phyloP scores from a whole-genome alignment of 176 grass and related monocot species.

The Avena atlantica region DNA sequence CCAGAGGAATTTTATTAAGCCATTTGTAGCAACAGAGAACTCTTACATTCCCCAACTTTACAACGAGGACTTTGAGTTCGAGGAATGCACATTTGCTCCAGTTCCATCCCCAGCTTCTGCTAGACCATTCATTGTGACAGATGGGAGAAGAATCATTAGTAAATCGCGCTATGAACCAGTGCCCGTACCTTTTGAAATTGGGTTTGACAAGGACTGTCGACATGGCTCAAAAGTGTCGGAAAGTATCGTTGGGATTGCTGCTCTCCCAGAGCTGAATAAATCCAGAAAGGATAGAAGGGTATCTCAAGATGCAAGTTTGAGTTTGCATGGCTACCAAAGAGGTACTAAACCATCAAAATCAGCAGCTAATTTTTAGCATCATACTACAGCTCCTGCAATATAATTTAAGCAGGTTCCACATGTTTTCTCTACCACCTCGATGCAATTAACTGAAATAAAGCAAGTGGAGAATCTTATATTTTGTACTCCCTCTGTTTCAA shows the following conservation, averaged over 20 bases:
- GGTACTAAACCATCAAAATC: constrained; percentile 46
- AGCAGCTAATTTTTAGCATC: constrained; percentile 51
- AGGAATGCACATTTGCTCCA: constrained; percentile 77
- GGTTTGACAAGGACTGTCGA: constrained; percentile 38
- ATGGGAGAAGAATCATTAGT: constrained; percentile 80
- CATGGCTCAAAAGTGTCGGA: constrained; percentile 40
- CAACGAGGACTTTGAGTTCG: constrained; percentile 69
- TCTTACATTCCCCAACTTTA: constrained; percentile 80
- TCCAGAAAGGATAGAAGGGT: constrained; percentile 52
- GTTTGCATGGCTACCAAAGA: constrained; percentile 39
- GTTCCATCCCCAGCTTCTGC: constrained; percentile 56
- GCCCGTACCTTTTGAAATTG: constrained; percentile 39
- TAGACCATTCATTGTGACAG: constrained; percentile 77
- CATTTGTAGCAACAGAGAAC: constrained; percentile 66
- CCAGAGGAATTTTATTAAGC: constrained; percentile 60
- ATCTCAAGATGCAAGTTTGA: constrained; percentile 1
- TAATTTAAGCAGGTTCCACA: constrained; percentile 14
- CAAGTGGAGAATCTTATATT: constrained; percentile 4
- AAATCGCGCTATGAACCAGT: constrained; percentile 66
- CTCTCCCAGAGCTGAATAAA: constrained; percentile 66
- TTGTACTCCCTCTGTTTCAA: too few relatives aligned
- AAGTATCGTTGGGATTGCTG: constrained; percentile 47
- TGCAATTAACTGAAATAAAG: constrained; percentile 18
- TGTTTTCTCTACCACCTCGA: constrained; percentile 25
- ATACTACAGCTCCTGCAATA: constrained; percentile 8